Conservation (phyloP, 2,329 filamentous ascomycete genomes). For the Chaetomiaceae sp. region DNA sequence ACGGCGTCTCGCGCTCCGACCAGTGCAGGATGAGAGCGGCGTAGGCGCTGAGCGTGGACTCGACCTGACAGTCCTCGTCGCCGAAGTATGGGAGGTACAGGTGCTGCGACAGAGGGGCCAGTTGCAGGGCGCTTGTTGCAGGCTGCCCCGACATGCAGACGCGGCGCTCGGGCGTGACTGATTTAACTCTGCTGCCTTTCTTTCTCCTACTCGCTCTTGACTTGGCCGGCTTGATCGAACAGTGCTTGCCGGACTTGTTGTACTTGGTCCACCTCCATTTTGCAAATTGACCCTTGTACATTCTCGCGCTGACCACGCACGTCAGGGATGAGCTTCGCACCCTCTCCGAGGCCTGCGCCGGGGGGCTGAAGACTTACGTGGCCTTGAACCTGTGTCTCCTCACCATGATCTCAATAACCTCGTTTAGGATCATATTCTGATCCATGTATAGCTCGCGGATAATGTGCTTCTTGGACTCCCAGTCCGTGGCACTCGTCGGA, state of each 20-base stretch:
- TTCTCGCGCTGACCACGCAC: constrained; percentile 18
- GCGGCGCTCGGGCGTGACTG: background rate
- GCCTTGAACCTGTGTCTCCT: constrained; percentile 22
- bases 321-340: background rate
- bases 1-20: constrained; percentile 18
- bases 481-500: constrained; percentile 18
- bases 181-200: background rate
- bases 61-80: constrained; percentile 13
- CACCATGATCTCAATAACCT: constrained; percentile 24
- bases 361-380: constrained; percentile 14
- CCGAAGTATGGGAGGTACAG: constrained; percentile 7
- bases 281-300: constrained; percentile 27
- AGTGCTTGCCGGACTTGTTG: constrained; percentile 19
- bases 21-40: constrained; percentile 18
- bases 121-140: background rate
- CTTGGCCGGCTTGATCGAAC: constrained; percentile 5
- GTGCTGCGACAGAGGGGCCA: background rate
- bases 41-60: constrained; percentile 19
- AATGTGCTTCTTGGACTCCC: constrained; percentile 21
- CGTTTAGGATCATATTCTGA: constrained; percentile 22
- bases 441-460: constrained; percentile 22
- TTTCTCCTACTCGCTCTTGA: constrained; percentile 1
- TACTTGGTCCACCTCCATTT: constrained; percentile 27
- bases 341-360: background rate
- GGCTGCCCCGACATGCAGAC: background rate